phyloP scores from a whole-genome alignment of 176 grass and related monocot species.

The Pontederia crassipes region DNA sequence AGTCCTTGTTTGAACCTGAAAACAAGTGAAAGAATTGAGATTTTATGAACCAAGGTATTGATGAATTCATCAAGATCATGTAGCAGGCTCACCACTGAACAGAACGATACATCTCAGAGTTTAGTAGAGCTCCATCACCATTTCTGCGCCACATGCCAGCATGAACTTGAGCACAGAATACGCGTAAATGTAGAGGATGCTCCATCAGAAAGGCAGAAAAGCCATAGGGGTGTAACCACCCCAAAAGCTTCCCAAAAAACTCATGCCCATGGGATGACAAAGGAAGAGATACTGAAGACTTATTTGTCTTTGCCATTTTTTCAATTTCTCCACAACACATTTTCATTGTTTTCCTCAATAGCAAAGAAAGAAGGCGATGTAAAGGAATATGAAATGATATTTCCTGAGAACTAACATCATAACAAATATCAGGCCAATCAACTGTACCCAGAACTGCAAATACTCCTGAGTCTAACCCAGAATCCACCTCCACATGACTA shows the following conservation, averaged over 20 bases:
- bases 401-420: slow-evolving; percentile 91
- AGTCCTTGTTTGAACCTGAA: slow-evolving; percentile 90
- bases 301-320: slow-evolving; percentile 23
- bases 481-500: slow-evolving; percentile 44
- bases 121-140: slow-evolving; percentile 78
- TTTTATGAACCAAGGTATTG: not conserved
- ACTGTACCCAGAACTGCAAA: slow-evolving; percentile 48
- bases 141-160: slow-evolving; percentile 99
- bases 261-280: slow-evolving; percentile 32
- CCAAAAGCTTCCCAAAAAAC: slow-evolving; percentile 60
- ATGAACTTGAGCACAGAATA: slow-evolving; percentile 91
- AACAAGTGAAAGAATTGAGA: slow-evolving; percentile 23
- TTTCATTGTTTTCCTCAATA: slow-evolving; percentile 60
- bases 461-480: slow-evolving; percentile 52
- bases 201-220: slow-evolving; percentile 94
- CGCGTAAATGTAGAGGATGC: slow-evolving; percentile 84
- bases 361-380: slow-evolving; percentile 84
- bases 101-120: slow-evolving; percentile 71
- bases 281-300: not conserved
- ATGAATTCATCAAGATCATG: slow-evolving; percentile 8
- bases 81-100: slow-evolving; percentile 68
- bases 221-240: slow-evolving; percentile 43
- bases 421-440: slow-evolving; percentile 66
- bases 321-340: slow-evolving; percentile 54
- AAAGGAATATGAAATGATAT: slow-evolving; percentile 96